A percentile compares a stretch with the other conserved stretches of the same genome.
These are phyloP conservation scores for Marasmius tenuissimus DNA, from an alignment of 1,284 basidiomycete genomes.

Conservation along the genomic window DNA sequence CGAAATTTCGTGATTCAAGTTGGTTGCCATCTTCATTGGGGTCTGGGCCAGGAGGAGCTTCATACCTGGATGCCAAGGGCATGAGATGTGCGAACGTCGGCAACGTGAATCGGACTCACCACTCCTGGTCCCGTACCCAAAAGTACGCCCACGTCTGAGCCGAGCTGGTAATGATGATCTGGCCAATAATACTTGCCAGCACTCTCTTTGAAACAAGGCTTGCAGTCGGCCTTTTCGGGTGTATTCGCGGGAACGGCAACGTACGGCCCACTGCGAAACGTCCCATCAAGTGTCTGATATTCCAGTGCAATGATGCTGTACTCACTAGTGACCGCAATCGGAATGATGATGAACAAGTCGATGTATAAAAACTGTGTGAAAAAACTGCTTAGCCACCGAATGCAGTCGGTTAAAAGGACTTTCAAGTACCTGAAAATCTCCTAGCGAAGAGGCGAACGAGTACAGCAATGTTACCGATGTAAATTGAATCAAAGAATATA, in stretches of 20 bases:
- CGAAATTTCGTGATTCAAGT: conserved; percentile 88
- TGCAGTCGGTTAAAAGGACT: conserved; percentile 18
- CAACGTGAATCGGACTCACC: conserved; percentile 52
- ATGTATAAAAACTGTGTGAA: conserved; percentile 87
- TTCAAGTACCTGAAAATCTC: conserved; percentile 84
- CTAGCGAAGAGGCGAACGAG: conserved; percentile 93
- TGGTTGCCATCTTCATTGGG: conserved; percentile 68
- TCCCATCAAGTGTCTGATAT: background rate
- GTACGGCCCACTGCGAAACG: conserved; percentile 84
- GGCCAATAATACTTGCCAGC: conserved; percentile 90
- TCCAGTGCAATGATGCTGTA: conserved; percentile 6
- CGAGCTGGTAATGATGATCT: conserved; percentile 84
- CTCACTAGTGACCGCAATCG: conserved; percentile 92
- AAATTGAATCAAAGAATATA: conserved; percentile 91
- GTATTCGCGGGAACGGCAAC: conserved; percentile 83
- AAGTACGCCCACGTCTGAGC: conserved; percentile 89
- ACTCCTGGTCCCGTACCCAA: conserved; percentile 84
- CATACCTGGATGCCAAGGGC: conserved; percentile 50
- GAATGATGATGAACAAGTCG: conserved; percentile 96
- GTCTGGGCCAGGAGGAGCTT: conserved; percentile 50
- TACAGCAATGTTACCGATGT: conserved; percentile 90
- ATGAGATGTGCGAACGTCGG: background rate
- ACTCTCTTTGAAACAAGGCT: conserved; percentile 97
- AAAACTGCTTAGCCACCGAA: conserved; percentile 12
- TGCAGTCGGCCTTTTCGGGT: conserved; percentile 92